Evolutionary conservation across 495 filamentous ascomycete genomes (phyloP), one percentile per base, ranked within the genome.

Genomic region (Rhizodiscina lignyota): DNA sequence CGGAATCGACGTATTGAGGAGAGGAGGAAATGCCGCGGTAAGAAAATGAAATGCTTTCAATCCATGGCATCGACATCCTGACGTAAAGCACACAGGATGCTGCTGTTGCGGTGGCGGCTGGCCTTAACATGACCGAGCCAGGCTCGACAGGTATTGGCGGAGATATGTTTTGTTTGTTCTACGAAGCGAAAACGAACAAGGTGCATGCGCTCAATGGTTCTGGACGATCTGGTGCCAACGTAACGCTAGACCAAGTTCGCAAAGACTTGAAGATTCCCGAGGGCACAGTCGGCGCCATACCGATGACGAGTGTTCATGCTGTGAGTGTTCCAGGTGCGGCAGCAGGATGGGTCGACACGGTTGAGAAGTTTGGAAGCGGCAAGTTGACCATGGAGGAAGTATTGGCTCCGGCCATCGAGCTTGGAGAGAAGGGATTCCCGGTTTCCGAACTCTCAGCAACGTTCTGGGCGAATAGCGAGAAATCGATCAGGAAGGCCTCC

Each of bases 121-220:
- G 70, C 19, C 58, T 97, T 18, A 94, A 94, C 58, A 73, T 96
- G 54, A 92, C 91, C 3, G 91, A 97, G 50, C 91, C 89, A 10
- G 70, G 75, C 27, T 85, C 78, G 0, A 96, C 89, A 2, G 89
- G 89, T n/a, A 94, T 97, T 42, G 89, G 91, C 39, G 89, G 89
- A 21, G 89, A 97, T 59, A 84, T 94, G 74, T 97, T 97, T 64
- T 92, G 83, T 53, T 74, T 97, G 6, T 96, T 75, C 66, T 96
- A 91, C 59, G 67, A 83, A 48, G 78, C 81, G 33, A 70, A 78
- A 43, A 87, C 76, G 0, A 77, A 76, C 46, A 81, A 77, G 38
- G 72, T 94, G 8, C 76, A 73, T 40, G 79, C 82, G 5, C 56
- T 97, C 42, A 97, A 97, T 56, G 91, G 86, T 18, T 93, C 85